Evolutionary conservation across 768 basidiomycete species (phyloP).

Genomic region (Suillus discolor): DNA sequence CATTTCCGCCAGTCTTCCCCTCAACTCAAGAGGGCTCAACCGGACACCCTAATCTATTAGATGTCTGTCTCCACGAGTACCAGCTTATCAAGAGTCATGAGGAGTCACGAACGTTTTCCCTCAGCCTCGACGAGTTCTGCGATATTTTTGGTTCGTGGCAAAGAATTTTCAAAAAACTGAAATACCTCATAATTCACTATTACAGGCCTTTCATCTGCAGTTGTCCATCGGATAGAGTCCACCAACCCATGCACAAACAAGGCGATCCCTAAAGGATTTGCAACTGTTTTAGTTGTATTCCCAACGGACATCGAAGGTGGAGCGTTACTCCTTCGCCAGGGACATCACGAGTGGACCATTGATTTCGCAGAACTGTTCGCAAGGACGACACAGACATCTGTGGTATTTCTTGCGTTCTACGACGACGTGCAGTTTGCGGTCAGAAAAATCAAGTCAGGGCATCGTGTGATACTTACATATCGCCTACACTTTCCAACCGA

Average conservation of each 20-base stretch:
- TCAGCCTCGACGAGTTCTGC: conserved; percentile 1
- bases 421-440: conserved; percentile 50
- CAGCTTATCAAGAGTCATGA: background rate
- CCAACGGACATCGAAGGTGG: conserved; percentile 51
- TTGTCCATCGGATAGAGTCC: background rate
- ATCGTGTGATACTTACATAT: conserved; percentile 48
- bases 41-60: background rate
- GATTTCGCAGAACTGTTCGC: conserved; percentile 35
- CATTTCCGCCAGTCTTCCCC: background rate
- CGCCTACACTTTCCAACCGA: conserved; percentile 35
- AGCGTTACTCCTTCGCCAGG: conserved; percentile 39
- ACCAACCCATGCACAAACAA: conserved; percentile 23
- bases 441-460: conserved; percentile 39
- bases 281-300: conserved; percentile 53
- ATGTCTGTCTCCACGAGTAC: background rate
- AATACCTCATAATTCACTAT: background rate
- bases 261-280: conserved; percentile 50
- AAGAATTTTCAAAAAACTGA: background rate
- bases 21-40: background rate
- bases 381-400: conserved; percentile 10
- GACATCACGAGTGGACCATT: conserved; percentile 37
- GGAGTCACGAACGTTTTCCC: background rate
- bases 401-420: conserved; percentile 45
- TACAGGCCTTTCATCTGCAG: background rate
- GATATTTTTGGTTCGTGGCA: background rate